Conservation (phyloP, 2,329 filamentous ascomycete species). For the Penicillium sp. region DNA sequence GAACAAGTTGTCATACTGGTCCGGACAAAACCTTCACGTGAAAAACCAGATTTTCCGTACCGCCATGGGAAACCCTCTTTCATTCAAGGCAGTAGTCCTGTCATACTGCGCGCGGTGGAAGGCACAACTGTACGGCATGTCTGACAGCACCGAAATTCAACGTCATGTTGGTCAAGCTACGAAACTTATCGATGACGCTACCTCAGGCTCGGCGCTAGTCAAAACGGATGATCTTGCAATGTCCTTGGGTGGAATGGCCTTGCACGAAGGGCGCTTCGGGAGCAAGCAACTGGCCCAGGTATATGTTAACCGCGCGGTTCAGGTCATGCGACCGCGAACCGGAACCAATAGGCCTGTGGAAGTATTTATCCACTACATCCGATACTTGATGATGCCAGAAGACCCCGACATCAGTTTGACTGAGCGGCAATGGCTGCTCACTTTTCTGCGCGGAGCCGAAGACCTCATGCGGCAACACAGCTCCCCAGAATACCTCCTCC, state of each 20-base stretch:
- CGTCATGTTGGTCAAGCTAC: conserved; percentile 28
- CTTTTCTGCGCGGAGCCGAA: conserved; percentile 37
- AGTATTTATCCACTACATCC: conserved; percentile 36
- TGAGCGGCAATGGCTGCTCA: conserved; percentile 30
- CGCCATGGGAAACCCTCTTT: conserved; percentile 33
- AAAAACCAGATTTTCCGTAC: conserved; percentile 37
- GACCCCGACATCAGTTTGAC: conserved; percentile 11
- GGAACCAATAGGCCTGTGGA: conserved; percentile 25
- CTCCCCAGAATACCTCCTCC: conserved; percentile 23
- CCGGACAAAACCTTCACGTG: conserved; percentile 38
- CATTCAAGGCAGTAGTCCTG: conserved; percentile 39
- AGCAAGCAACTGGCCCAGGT: conserved; percentile 24
- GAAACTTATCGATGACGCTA: conserved; percentile 29
- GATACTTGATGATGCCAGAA: conserved; percentile 29
- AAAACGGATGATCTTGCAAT: conserved; percentile 32
- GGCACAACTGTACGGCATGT: conserved; percentile 25
- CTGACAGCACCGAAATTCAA: conserved; percentile 25
- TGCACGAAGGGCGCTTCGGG: conserved; percentile 42
- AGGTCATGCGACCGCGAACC: conserved; percentile 30
- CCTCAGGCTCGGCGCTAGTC: conserved; percentile 18
- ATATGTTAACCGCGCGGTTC: conserved; percentile 33
- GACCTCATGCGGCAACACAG: conserved; percentile 34
- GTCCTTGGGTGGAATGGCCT: conserved; percentile 35
- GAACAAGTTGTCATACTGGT: conserved; percentile 41
- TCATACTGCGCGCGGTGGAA: conserved; percentile 40